These are phyloP conservation scores for Diaporthe nobilis DNA, from an alignment of 2,329 filamentous ascomycete genomes.

Conservation along the genomic window DNA sequence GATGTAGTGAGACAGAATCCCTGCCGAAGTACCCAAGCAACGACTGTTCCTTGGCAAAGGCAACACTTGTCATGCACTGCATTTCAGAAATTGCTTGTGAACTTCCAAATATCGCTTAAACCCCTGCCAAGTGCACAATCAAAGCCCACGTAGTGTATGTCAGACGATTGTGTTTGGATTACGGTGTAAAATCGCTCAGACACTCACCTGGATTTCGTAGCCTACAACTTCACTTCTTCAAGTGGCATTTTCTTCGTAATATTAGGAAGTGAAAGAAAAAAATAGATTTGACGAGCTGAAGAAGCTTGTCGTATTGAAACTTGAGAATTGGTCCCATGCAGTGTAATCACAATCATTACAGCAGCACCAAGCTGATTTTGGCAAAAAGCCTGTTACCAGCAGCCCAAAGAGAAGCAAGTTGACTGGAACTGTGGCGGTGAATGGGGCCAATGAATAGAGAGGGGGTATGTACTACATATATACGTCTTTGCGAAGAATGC, in stretches of 20 bases:
- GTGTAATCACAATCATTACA: too few species aligned
- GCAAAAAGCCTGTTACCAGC: neutral
- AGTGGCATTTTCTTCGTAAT: neutral
- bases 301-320: neutral
- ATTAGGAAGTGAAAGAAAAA: neutral
- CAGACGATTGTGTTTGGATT: neutral
- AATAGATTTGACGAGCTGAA: neutral
- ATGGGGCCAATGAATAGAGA: too few species aligned
- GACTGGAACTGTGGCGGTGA: neutral
- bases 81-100: neutral
- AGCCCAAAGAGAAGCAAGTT: too few species aligned
- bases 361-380: neutral
- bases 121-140: conserved; percentile 8
- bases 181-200: neutral
- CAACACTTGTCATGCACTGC: neutral
- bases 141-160: neutral
- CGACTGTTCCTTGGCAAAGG: neutral
- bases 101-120: conserved; percentile 4
- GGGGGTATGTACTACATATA: too few species aligned
- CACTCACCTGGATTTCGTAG: neutral
- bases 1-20: neutral
- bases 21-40: neutral
- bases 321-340: neutral
- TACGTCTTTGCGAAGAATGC: too few species aligned
- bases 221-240: neutral